Evolutionary conservation across 2,329 filamentous ascomycete genomes (phyloP).

Genomic region (Dendryphion nanum): DNA sequence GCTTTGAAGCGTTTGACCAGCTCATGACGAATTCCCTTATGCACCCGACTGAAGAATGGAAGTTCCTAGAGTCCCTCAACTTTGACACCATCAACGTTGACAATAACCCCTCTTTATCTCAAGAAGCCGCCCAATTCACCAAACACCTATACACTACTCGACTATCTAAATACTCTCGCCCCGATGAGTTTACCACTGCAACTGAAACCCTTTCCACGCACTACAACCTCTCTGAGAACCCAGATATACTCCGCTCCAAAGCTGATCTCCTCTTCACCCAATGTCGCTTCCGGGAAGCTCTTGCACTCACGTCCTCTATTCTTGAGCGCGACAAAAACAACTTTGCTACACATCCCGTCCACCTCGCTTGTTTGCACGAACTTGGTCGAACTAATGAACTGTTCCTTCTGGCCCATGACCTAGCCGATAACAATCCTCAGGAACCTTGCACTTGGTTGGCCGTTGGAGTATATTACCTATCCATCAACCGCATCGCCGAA

Average conservation of each 20-base stretch:
- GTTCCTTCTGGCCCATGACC: constrained; percentile 87
- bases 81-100: constrained; percentile 77
- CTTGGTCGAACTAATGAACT: constrained; percentile 82
- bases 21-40: constrained; percentile 95
- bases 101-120: constrained; percentile 65
- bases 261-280: constrained; percentile 93
- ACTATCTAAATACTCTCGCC: constrained; percentile 91
- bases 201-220: constrained; percentile 91
- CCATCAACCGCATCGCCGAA: constrained; percentile 85
- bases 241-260: constrained; percentile 84
- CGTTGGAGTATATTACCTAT: constrained; percentile 91
- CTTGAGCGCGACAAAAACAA: constrained; percentile 84
- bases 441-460: constrained; percentile 92
- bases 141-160: constrained; percentile 95
- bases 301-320: constrained; percentile 80
- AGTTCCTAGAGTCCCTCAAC: constrained; percentile 82
- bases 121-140: constrained; percentile 90
- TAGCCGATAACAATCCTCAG: constrained; percentile 87
- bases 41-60: constrained; percentile 84
- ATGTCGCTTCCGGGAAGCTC: constrained; percentile 85
- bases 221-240: constrained; percentile 82
- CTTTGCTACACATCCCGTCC: constrained; percentile 83
- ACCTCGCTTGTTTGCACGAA: constrained; percentile 88
- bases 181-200: constrained; percentile 75
- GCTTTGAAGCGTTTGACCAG: constrained; percentile 97